phyloP scores from a whole-genome alignment of 2,329 filamentous ascomycete genomes.

The Coniochaeta sp. region DNA sequence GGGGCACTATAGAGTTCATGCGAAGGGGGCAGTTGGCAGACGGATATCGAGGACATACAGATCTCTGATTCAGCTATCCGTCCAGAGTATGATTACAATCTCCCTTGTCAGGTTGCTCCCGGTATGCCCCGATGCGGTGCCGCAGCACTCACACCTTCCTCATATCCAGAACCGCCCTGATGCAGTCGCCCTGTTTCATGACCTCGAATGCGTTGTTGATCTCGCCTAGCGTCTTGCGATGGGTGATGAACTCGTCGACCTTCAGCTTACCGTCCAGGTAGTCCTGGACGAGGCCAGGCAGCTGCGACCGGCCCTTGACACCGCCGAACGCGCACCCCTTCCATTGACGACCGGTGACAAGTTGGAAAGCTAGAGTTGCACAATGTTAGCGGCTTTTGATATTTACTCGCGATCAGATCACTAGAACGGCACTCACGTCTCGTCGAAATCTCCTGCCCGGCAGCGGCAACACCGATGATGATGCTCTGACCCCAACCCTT shows the following conservation, averaged over 20 bases:
- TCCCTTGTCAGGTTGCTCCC: not conserved
- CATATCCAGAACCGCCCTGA: constrained; percentile 80
- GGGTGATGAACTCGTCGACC: constrained; percentile 99
- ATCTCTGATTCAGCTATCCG: not conserved
- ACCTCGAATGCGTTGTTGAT: constrained; percentile 84
- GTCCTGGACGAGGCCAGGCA: constrained; percentile 78
- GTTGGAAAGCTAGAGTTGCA: constrained; percentile 63
- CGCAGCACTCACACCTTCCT: not conserved
- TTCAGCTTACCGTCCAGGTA: constrained; percentile 87
- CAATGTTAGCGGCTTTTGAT: not conserved
- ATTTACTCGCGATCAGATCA: not conserved
- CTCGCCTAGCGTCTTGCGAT: constrained; percentile 71
- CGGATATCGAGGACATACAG: not conserved
- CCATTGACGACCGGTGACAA: constrained; percentile 96
- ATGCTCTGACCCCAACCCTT: constrained; percentile 99
- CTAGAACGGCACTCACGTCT: constrained; percentile 60
- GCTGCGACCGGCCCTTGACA: constrained; percentile 93
- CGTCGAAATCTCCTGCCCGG: constrained; percentile 90
- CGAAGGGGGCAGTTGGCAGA: not conserved
- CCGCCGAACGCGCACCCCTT: constrained; percentile 96
- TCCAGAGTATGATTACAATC: not conserved
- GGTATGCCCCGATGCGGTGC: not conserved
- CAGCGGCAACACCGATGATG: constrained; percentile 93
- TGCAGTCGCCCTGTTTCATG: constrained; percentile 97
- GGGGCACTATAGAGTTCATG: not conserved